Conservation (phyloP, 1,139 yeast species). For the Pneumocystis oryctolagi region DNA sequence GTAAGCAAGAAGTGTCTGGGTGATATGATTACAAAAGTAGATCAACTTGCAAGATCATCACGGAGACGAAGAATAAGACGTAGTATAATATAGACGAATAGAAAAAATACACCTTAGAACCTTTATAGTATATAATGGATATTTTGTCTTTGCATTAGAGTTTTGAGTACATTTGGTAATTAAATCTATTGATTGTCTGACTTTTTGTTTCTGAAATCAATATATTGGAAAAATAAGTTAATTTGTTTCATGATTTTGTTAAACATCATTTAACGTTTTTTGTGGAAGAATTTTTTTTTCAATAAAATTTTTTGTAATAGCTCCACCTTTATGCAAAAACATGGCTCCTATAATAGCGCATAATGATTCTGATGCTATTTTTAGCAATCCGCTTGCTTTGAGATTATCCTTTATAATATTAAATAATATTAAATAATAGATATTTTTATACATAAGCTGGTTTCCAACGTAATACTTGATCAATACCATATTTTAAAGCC, state of each 20-base stretch:
- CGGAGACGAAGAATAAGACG: constrained; percentile 1
- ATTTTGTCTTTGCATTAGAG: background rate
- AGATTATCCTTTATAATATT: background rate
- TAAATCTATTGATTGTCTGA: background rate
- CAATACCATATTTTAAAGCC: background rate
- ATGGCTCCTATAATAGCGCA: background rate
- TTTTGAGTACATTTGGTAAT: background rate
- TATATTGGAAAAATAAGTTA: background rate
- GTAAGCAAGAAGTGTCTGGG: constrained; percentile 5
- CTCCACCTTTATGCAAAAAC: background rate
- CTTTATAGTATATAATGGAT: background rate
- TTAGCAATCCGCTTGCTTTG: background rate
- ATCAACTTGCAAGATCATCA: constrained; percentile 4
- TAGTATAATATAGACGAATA: background rate
- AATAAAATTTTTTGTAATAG: background rate
- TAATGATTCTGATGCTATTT: constrained; percentile 1
- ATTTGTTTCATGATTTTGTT: background rate
- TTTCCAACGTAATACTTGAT: background rate
- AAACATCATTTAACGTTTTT: background rate
- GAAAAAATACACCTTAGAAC: background rate
- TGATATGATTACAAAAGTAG: constrained; percentile 8
- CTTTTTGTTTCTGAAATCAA: background rate
- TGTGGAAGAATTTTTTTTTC: background rate
- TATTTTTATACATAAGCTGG: constrained; percentile 1
- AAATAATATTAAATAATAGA: background rate